These are phyloP conservation scores for Fusarium acutatum DNA, from an alignment of 2,329 filamentous ascomycete genomes.

Conservation along the genomic window DNA sequence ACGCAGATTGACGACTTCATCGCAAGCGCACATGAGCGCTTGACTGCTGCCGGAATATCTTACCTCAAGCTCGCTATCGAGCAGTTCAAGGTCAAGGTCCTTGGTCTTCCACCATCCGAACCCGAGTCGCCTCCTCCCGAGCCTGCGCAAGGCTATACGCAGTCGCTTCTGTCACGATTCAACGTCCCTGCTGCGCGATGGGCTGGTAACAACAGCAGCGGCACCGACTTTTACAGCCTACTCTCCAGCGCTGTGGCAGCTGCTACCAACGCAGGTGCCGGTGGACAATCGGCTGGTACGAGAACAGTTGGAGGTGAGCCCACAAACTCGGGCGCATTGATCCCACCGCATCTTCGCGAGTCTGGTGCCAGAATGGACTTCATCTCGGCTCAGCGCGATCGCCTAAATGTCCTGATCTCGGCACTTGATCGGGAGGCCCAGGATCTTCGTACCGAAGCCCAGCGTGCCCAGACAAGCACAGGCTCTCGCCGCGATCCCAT, in stretches of 20 bases:
- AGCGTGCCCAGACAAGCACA: constrained; percentile 35
- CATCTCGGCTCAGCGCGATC: constrained; percentile 81
- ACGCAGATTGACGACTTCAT: constrained; percentile 90
- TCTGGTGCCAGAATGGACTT: constrained; percentile 76
- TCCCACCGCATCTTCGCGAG: constrained; percentile 73
- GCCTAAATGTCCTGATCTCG: constrained; percentile 75
- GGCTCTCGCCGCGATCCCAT: constrained; percentile 34
- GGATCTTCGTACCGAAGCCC: constrained; percentile 56
- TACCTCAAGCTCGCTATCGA: constrained; percentile 79
- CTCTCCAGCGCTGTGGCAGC: constrained; percentile 78
- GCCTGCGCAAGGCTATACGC: constrained; percentile 71
- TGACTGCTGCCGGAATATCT: constrained; percentile 78
- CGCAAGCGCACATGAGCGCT: constrained; percentile 78
- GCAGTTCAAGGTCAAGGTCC: constrained; percentile 75
- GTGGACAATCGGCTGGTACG: constrained; percentile 46
- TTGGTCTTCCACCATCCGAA: constrained; percentile 74
- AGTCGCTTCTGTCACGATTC: constrained; percentile 85
- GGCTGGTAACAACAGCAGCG: constrained; percentile 56
- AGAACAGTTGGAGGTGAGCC: constrained; percentile 34
- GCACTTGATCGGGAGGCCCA: constrained; percentile 83
- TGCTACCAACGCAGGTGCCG: constrained; percentile 59
- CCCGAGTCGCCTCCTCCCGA: constrained; percentile 51
- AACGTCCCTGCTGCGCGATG: constrained; percentile 77
- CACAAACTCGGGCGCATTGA: constrained; percentile 64
- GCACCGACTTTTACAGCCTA: constrained; percentile 78